Conservation (phyloP, 2,329 filamentous ascomycete genomes). For the Diaporthe eres region DNA sequence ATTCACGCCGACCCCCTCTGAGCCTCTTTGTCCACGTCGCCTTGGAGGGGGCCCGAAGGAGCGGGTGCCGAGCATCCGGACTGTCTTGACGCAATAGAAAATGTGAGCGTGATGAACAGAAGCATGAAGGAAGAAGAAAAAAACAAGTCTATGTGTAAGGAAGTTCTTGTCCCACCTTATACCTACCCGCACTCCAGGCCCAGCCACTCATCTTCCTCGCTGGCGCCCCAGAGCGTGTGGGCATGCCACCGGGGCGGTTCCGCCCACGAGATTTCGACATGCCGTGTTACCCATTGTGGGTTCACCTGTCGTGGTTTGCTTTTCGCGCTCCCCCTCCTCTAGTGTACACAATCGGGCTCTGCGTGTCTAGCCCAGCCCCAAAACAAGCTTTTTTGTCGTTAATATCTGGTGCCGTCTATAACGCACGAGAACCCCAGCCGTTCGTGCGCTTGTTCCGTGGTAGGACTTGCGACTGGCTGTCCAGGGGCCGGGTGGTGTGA, state of each 20-base stretch:
- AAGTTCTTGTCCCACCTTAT: slow-evolving; percentile 6
- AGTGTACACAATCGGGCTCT: background rate
- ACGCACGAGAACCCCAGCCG: background rate
- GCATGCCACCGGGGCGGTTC: background rate
- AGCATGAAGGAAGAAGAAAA: background rate
- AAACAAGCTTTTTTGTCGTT: slow-evolving; percentile 28
- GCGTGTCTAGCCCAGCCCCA: background rate
- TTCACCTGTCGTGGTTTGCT: slow-evolving; percentile 1
- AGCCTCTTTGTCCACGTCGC: slow-evolving; percentile 26
- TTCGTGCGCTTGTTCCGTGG: slow-evolving; percentile 7
- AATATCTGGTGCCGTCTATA: slow-evolving; percentile 9
- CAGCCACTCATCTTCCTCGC: background rate
- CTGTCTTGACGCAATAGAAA: slow-evolving; percentile 11
- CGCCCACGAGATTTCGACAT: slow-evolving; percentile 21
- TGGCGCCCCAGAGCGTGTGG: background rate
- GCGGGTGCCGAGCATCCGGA: slow-evolving; percentile 28
- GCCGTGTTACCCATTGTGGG: slow-evolving; percentile 15
- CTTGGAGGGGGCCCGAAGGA: background rate
- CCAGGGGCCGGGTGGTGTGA: background rate
- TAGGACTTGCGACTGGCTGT: slow-evolving; percentile 2
- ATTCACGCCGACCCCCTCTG: slow-evolving; percentile 27
- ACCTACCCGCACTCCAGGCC: background rate
- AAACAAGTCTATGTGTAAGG: background rate
- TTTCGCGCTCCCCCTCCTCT: background rate
- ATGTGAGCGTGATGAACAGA: background rate